Evolutionary conservation across 345 rosid species (phyloP).

Genomic region (Dipteronia sinensis): DNA sequence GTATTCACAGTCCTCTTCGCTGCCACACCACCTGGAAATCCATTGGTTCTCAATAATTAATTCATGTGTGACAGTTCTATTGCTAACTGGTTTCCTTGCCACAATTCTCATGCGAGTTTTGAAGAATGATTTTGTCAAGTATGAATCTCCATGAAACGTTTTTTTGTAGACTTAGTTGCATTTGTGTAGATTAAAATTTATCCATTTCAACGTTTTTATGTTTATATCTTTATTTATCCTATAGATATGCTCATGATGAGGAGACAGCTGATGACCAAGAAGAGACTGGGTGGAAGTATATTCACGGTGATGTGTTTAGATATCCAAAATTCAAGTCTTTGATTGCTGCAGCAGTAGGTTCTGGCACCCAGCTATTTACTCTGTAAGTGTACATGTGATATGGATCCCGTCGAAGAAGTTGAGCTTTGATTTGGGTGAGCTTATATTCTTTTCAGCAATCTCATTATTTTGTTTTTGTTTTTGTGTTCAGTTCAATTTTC

Average conservation of each 20-base stretch:
- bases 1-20: conserved; percentile 44
- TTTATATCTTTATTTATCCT: neutral
- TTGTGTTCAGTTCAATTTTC: conserved; percentile 33
- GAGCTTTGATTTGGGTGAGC: neutral
- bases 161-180: neutral
- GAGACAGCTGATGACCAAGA: conserved; percentile 55
- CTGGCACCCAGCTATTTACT: conserved; percentile 52
- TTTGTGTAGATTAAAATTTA: neutral
- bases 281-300: conserved; percentile 63
- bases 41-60: conserved; percentile 64
- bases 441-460: conserved; percentile 1
- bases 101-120: conserved; percentile 60
- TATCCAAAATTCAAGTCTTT: conserved; percentile 53
- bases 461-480: neutral
- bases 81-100: conserved; percentile 60
- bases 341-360: conserved; percentile 56
- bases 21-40: conserved; percentile 57
- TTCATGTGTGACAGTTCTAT: conserved; percentile 59
- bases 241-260: conserved; percentile 58
- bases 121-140: conserved; percentile 58
- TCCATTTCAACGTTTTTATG: neutral
- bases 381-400: conserved; percentile 39
- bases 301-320: conserved; percentile 57
- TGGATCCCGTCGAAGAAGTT: neutral
- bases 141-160: conserved; percentile 15